Percentiles rank a stretch among this genome's conserved stretches.
Evolutionary conservation across 2,329 filamentous ascomycete species (phyloP).

Genomic region (Microsporum ferrugineum): DNA sequence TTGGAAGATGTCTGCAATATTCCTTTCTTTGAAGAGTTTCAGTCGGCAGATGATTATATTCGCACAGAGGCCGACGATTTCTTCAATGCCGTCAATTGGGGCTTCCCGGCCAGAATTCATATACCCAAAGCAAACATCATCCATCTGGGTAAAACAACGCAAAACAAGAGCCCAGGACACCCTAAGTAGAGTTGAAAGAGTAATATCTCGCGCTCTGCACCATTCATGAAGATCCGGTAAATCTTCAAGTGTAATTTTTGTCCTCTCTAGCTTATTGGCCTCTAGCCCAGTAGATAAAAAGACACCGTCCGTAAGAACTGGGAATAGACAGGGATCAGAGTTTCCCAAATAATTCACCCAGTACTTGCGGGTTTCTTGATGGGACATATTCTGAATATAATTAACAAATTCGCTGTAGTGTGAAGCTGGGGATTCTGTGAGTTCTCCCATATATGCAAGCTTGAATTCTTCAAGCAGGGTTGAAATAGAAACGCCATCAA

Average conservation of each 20-base stretch:
- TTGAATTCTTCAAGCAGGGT: conserved; percentile 31
- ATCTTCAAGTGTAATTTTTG: conserved; percentile 5
- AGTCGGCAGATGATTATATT: conserved; percentile 31
- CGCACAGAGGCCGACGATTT: conserved; percentile 37
- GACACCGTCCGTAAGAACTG: conserved; percentile 16
- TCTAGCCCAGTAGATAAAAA: conserved; percentile 16
- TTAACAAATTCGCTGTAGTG: conserved; percentile 28
- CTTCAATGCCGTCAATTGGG: conserved; percentile 38
- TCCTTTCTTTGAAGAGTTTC: conserved; percentile 27
- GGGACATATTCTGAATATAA: conserved; percentile 21
- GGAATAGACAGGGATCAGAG: conserved; percentile 33
- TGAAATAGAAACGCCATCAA: conserved; percentile 35
- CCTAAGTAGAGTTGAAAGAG: conserved; percentile 41
- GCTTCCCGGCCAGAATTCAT: conserved; percentile 44
- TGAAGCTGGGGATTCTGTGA: conserved; percentile 22
- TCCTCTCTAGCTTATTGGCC: conserved; percentile 15
- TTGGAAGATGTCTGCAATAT: conserved; percentile 42
- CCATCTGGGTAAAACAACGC: conserved; percentile 36
- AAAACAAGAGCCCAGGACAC: conserved; percentile 44
- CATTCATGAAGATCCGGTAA: conserved; percentile 19
- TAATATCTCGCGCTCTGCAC: conserved; percentile 21
- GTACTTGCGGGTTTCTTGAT: conserved; percentile 26
- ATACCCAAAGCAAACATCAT: conserved; percentile 45
- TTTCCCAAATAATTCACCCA: conserved; percentile 32
- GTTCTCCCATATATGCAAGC: conserved; percentile 25